Percentiles rank a stretch among this genome's conserved stretches.
These are phyloP conservation scores for Umbilicus rupestris DNA, from an alignment of 164 flowering plant species.

Conservation along the genomic window DNA sequence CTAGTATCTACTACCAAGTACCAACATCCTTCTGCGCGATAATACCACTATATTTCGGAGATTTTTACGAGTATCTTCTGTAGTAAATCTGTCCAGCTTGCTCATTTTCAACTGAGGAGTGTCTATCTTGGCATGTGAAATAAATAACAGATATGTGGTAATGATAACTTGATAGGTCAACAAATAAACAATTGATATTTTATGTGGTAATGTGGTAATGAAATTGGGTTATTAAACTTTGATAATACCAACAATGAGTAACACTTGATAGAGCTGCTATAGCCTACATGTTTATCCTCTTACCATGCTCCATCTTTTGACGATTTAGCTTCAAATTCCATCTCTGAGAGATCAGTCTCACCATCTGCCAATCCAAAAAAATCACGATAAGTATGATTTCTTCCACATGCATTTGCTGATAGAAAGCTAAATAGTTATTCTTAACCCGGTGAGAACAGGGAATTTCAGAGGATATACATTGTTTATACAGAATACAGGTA, in stretches of 20 bases:
- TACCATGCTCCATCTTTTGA: constrained; percentile 10
- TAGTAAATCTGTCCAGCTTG: not conserved
- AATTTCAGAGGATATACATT: not conserved
- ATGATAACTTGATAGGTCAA: no score
- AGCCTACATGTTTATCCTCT: not conserved
- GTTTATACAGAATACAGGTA: not conserved
- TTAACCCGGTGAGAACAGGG: not conserved
- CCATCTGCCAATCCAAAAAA: not conserved
- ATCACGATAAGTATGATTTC: not conserved
- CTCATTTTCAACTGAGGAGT: not conserved
- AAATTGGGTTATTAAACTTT: no score
- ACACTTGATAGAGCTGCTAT: not conserved
- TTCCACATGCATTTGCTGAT: not conserved
- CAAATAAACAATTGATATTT: no score
- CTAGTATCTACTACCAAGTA: no score
- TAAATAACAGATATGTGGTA: no score
- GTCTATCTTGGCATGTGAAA: not conserved
- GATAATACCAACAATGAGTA: not conserved
- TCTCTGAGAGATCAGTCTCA: not conserved
- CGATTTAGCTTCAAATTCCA: constrained; percentile 10
- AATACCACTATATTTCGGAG: not conserved
- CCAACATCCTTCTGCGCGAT: not conserved
- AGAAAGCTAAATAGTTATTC: not conserved
- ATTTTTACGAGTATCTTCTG: not conserved
- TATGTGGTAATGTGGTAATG: no score